Evolutionary conservation across 768 basidiomycete genomes (phyloP).

Genomic region (Podaxis pistillaris): DNA sequence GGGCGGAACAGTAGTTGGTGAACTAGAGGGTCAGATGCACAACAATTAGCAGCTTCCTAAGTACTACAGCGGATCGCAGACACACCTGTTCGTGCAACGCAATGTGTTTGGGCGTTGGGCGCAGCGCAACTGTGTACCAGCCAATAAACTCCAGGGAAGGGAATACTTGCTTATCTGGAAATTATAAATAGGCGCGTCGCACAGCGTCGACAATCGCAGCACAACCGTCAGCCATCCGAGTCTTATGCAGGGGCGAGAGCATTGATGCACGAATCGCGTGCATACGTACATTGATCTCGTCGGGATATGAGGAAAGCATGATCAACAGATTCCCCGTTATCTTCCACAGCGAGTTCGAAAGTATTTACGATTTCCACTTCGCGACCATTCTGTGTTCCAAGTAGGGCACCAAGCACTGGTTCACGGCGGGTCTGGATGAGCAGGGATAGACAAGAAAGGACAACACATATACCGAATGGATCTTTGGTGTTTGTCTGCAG

Average conservation of each 20-base stretch:
- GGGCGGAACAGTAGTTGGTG: slow-evolving; percentile 80
- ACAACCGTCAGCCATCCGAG: slow-evolving; percentile 11
- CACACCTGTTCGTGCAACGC: slow-evolving; percentile 81
- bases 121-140: slow-evolving; percentile 90
- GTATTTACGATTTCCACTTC: slow-evolving; percentile 97
- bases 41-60: neutral
- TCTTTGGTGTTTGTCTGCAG: slow-evolving; percentile 61
- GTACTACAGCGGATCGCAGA: neutral
- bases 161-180: slow-evolving; percentile 94
- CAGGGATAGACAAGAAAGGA: slow-evolving; percentile 3
- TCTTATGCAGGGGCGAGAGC: neutral
- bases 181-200: slow-evolving; percentile 2
- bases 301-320: slow-evolving; percentile 79
- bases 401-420: slow-evolving; percentile 86
- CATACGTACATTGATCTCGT: slow-evolving; percentile 75
- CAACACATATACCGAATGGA: slow-evolving; percentile 58
- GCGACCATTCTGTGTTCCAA: slow-evolving; percentile 91
- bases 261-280: slow-evolving; percentile 2
- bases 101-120: slow-evolving; percentile 74
- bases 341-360: slow-evolving; percentile 81
- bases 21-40: slow-evolving; percentile 49
- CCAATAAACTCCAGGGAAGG: slow-evolving; percentile 97
- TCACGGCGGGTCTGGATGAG: slow-evolving; percentile 6
- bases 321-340: slow-evolving; percentile 62
- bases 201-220: neutral